Conservation (phyloP, 164 flowering plant species). For the Euptelea pleiosperma region DNA sequence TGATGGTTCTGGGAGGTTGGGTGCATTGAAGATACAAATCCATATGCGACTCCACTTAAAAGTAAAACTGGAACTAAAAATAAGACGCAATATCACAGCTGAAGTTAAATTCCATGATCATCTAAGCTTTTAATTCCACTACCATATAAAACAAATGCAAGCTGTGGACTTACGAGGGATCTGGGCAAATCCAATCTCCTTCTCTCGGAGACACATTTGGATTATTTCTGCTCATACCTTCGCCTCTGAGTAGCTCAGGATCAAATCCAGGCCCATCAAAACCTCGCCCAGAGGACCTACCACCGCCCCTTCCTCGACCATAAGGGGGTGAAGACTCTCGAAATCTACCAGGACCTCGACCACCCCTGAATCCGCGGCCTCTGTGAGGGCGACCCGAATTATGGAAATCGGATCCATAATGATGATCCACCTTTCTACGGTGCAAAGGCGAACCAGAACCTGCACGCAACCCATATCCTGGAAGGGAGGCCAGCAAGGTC, state of each 20-base stretch:
- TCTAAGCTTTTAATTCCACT: too few species aligned
- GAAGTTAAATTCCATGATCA: too few species aligned
- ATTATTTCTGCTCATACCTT: slow-evolving; percentile 52
- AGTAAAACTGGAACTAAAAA: too few species aligned
- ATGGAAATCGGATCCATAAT: slow-evolving; percentile 51
- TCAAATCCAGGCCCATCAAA: slow-evolving; percentile 53
- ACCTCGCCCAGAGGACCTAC: slow-evolving; percentile 56
- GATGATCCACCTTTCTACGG: slow-evolving; percentile 55
- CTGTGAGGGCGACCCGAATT: slow-evolving; percentile 38
- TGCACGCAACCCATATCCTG: slow-evolving; percentile 85
- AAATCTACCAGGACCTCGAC: slow-evolving; percentile 64
- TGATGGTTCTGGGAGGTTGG: too few species aligned
- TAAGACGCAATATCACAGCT: too few species aligned
- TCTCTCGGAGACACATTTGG: slow-evolving; percentile 91
- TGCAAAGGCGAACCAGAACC: slow-evolving; percentile 76
- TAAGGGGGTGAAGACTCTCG: slow-evolving; percentile 68
- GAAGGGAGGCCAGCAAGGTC: slow-evolving; percentile 40
- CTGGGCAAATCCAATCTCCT: slow-evolving; percentile 90
- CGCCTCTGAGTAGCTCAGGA: slow-evolving; percentile 51
- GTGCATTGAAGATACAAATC: too few species aligned
- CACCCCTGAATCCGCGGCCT: slow-evolving; percentile 57
- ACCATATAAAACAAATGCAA: background rate
- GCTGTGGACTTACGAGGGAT: slow-evolving; percentile 62
- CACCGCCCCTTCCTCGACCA: slow-evolving; percentile 64
- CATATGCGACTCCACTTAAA: too few species aligned